Base-by-base conservation (phyloP, 2,329 filamentous ascomycete genomes). In the Fusarium sp. region DNA sequence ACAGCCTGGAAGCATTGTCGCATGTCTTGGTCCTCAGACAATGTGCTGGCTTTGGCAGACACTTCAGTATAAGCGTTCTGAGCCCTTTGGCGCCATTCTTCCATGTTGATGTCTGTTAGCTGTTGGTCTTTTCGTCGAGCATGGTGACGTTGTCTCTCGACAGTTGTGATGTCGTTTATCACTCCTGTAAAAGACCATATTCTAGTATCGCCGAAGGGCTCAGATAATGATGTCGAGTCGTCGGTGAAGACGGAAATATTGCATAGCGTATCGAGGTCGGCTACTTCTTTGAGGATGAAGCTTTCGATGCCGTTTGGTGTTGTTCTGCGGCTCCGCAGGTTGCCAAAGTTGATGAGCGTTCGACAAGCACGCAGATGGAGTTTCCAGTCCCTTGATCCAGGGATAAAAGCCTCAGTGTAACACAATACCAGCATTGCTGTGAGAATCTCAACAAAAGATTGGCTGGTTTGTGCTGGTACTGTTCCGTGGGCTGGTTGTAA, bases 1-100 rank as follows among this genome's bases (percentile, higher is more conserved):
- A 76, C 60, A 1, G 69, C 69, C 8, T 76, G 56, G n/a, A 77
- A 74, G 33, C 52, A 68, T 6, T 59, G 31, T n/a, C 65, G 66
- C 22, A 69, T 35, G 1, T 37, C 52, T 7, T 69, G 37, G 20
- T 41, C 43, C 18, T 29, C 11, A 5, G 48, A 52, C 22, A 52
- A 29, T 20, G 62, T 33, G 2, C 13, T 24, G 4, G 48, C 50
- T n/a, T 18, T 24, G 10, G 27, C n/a, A 11, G 24, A 33, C 2
- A 65, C 50, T 29, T 54, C 8, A 5, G 14, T 18, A 22, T 54
- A 59, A 37, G 67, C 58, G 10, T 62, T 33, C 6, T 45, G 43
- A n/a, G 54, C 48, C 13, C 59, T 41, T 31, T 18, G 33, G 8
- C 33, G 52, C 64, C 64, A 69, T 5, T 39, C 31, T 9, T 33